Evolutionary conservation across 345 rosid genomes (phyloP).

Genomic region (Turritis glabra): DNA sequence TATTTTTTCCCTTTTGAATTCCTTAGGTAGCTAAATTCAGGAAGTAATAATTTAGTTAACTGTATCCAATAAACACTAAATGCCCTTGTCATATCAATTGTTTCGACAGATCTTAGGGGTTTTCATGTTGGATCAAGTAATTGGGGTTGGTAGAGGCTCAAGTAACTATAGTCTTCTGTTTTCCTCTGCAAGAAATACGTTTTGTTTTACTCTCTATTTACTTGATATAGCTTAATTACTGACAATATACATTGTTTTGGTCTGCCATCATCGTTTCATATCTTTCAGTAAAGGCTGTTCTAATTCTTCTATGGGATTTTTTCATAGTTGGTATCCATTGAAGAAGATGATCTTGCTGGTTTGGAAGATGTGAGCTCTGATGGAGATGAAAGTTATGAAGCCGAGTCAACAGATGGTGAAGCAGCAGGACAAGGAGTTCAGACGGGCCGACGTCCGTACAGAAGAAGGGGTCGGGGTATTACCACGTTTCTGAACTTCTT

Average conservation of each 20-base stretch:
- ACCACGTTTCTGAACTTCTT: constrained; percentile 14
- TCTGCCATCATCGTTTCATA: background rate
- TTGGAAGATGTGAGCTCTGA: constrained; percentile 96
- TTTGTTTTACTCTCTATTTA: background rate
- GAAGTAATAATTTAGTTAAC: constrained; percentile 10
- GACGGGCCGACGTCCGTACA: constrained; percentile 70
- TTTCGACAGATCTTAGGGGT: background rate
- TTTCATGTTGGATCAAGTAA: background rate
- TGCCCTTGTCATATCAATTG: background rate
- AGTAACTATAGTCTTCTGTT: background rate
- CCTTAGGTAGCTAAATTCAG: constrained; percentile 3
- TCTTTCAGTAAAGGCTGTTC: constrained; percentile 16
- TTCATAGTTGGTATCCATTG: constrained; percentile 87
- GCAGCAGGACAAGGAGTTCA: constrained; percentile 69
- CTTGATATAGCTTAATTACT: background rate
- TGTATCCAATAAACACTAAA: constrained; percentile 1
- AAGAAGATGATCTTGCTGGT: constrained; percentile 99
- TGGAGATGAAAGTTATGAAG: constrained; percentile 96
- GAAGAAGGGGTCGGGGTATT: constrained; percentile 77
- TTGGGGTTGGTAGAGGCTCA: constrained; percentile 17
- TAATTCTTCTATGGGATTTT: constrained; percentile 22
- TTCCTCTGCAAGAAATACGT: background rate
- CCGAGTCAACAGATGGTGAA: constrained; percentile 85
- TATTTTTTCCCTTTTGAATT: constrained; percentile 13
- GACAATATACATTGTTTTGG: background rate